Evolutionary conservation across 768 basidiomycete genomes (phyloP).

Genomic region (Pleurotus cornucopiae): DNA sequence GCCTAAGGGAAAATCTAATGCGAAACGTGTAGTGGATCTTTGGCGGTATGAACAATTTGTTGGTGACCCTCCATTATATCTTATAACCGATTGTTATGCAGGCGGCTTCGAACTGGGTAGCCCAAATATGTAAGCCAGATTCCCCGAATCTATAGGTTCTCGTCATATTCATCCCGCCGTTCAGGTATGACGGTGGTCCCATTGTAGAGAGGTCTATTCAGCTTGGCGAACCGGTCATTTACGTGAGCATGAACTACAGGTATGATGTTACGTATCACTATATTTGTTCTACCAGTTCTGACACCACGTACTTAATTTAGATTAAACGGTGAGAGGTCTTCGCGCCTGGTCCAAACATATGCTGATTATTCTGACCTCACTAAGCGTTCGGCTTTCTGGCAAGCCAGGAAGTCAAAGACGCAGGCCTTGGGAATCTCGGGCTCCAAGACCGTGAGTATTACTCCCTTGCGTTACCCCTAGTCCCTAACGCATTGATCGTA

Average conservation of each 20-base stretch:
- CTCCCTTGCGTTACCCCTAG: not conserved
- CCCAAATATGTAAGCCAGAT: conserved; percentile 24
- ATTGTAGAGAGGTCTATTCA: conserved; percentile 42
- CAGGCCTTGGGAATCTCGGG: conserved; percentile 54
- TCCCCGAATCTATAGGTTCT: not conserved
- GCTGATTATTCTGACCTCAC: not conserved
- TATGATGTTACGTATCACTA: conserved; percentile 1
- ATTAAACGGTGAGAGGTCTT: not conserved
- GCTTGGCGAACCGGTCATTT: conserved; percentile 40
- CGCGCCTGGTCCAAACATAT: not conserved
- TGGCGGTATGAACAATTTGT: conserved; percentile 27
- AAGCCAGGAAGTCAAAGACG: conserved; percentile 46
- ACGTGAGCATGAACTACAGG: conserved; percentile 54
- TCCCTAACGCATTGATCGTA: conserved; percentile 16
- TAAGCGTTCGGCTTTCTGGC: conserved; percentile 50
- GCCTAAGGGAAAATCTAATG: not conserved
- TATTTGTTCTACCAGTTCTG: not conserved
- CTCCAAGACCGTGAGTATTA: conserved; percentile 53
- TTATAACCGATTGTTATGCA: conserved; percentile 5
- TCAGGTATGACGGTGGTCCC: conserved; percentile 37
- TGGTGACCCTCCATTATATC: not conserved
- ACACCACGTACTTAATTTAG: not conserved
- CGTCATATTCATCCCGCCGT: not conserved
- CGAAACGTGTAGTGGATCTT: conserved; percentile 40
- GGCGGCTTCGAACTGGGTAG: conserved; percentile 42